Conservation (phyloP, 164 flowering plant genomes). For the Euptelea pleiosperma region DNA sequence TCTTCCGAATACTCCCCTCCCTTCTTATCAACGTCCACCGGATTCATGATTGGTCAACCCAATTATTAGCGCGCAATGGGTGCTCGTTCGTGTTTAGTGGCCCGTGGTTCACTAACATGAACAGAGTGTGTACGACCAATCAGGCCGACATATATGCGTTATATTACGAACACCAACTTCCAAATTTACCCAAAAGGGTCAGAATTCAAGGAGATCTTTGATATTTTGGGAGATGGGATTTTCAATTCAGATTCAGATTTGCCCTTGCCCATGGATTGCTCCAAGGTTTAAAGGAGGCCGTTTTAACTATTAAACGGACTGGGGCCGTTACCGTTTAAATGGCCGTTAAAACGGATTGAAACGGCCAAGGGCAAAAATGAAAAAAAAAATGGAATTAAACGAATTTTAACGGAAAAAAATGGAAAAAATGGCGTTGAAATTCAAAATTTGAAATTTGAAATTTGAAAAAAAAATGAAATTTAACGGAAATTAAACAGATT, state of each 20-base stretch:
- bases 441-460: no score
- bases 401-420: no score
- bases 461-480: no score
- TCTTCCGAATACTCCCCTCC: conserved; percentile 27
- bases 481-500: no score
- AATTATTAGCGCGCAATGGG: conserved; percentile 5
- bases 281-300: no score
- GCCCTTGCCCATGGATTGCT: conserved; percentile 12
- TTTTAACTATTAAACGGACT: no score
- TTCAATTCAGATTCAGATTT: conserved; percentile 29
- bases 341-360: no score
- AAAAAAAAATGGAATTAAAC: no score
- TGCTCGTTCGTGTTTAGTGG: conserved; percentile 34
- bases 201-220: conserved; percentile 27
- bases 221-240: conserved; percentile 44
- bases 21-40: conserved; percentile 15
- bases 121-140: conserved; percentile 26
- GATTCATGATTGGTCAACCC: conserved; percentile 20
- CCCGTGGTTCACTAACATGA: conserved; percentile 33
- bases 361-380: no score
- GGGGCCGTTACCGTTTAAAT: no score
- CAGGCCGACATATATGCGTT: conserved; percentile 34
- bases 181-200: conserved; percentile 37
- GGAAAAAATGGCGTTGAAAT: no score
- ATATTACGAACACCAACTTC: conserved; percentile 35